Conservation (phyloP, 2,329 filamentous ascomycete species). For the Pezicula radicicola region DNA sequence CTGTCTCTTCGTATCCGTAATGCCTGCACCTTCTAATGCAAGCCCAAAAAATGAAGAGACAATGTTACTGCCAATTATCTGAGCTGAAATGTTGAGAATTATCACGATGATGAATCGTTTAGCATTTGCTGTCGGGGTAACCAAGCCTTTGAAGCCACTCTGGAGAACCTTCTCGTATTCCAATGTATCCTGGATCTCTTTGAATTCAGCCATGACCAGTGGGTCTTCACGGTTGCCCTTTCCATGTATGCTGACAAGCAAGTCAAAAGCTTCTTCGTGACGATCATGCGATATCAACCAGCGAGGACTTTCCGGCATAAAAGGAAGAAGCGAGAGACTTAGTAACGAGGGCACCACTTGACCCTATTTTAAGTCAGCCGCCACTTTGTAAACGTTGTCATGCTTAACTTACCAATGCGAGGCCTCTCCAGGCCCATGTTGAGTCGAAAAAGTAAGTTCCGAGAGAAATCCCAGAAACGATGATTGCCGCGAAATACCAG, state of each 20-base stretch:
- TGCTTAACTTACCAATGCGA: background rate
- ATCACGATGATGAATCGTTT: background rate
- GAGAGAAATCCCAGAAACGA: background rate
- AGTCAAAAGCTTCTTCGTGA: constrained; percentile 47
- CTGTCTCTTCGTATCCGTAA: background rate
- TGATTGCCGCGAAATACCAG: background rate
- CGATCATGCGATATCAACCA: constrained; percentile 55
- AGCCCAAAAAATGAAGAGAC: background rate
- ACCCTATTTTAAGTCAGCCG: background rate
- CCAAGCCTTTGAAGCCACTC: background rate
- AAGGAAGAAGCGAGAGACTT: background rate
- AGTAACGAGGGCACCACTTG: background rate
- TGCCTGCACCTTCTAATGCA: background rate
- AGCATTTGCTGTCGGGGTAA: background rate
- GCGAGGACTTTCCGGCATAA: constrained; percentile 49
- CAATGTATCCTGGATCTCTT: background rate
- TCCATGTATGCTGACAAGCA: background rate
- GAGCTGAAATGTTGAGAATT: background rate
- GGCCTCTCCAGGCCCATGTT: background rate
- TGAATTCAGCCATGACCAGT: background rate
- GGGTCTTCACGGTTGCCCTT: background rate
- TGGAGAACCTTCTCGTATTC: background rate
- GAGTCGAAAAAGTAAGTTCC: background rate
- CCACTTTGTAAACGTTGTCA: background rate
- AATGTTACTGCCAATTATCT: background rate